Percentiles rank a stretch among this genome's conserved stretches.
These are phyloP conservation scores for Lotus japonicus DNA, from an alignment of 306 rosid genomes.

Conservation along the genomic window DNA sequence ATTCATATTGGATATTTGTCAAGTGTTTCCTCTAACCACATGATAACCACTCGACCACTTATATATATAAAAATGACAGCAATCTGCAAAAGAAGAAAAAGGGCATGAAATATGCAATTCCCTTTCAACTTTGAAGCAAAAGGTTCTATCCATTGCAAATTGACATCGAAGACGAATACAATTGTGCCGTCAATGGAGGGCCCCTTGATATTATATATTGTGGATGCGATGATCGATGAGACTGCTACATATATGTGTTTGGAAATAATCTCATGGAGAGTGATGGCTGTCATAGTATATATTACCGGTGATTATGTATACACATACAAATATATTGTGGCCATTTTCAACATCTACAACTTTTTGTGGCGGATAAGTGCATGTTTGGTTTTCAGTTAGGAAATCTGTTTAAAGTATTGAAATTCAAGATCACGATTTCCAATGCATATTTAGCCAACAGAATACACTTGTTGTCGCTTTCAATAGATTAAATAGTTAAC, in stretches of 20 bases:
- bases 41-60: neutral
- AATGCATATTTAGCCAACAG: too few relatives aligned
- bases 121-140: constrained; percentile 23
- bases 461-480: too few relatives aligned
- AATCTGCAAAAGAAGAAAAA: constrained; percentile 17
- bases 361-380: too few relatives aligned
- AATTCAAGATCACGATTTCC: too few relatives aligned
- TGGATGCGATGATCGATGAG: neutral
- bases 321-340: too few relatives aligned
- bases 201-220: neutral
- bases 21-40: constrained; percentile 8
- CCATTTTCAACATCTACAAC: too few relatives aligned
- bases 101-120: neutral
- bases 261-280: constrained; percentile 12
- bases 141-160: neutral
- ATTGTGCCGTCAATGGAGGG: neutral
- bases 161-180: neutral
- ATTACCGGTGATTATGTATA: too few relatives aligned
- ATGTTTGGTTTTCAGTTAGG: too few relatives aligned
- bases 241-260: neutral
- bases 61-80: neutral
- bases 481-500: too few relatives aligned
- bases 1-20: neutral
- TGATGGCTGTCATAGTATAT: neutral
- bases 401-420: too few relatives aligned